Conservation (phyloP, 2,329 filamentous ascomycete species). For the Ascochyta clinopodiicola region DNA sequence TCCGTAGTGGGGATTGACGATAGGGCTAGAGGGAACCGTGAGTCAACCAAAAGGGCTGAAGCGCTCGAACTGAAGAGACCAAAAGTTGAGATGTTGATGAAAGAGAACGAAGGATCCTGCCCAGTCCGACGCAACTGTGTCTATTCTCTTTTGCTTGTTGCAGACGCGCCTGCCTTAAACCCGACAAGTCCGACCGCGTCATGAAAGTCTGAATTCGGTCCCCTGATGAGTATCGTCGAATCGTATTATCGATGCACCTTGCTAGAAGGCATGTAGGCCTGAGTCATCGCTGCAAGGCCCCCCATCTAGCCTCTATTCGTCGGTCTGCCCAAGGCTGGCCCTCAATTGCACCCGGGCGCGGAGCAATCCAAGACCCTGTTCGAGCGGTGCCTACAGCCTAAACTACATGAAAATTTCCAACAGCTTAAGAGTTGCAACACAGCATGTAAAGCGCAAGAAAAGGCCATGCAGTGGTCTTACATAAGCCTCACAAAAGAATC, state of each 20-base stretch:
- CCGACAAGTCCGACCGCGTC: slow-evolving; percentile 6
- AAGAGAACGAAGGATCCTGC: neutral
- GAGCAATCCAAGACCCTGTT: neutral
- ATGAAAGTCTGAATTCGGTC: neutral
- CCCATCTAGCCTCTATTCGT: neutral
- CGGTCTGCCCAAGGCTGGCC: no score
- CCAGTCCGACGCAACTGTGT: neutral
- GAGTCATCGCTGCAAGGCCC: slow-evolving; percentile 10
- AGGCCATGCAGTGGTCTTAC: no score
- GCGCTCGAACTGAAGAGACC: neutral
- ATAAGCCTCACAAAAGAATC: no score
- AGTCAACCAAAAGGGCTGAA: slow-evolving; percentile 5
- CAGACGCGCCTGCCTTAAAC: neutral
- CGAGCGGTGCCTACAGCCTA: no score
- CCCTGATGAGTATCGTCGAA: neutral
- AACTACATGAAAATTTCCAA: no score
- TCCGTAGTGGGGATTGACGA: slow-evolving; percentile 14
- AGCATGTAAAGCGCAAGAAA: no score
- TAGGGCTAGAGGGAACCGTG: neutral
- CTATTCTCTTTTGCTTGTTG: neutral
- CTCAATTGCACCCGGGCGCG: neutral
- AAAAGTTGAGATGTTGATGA: neutral
- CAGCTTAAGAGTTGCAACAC: no score
- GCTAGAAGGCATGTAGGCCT: neutral
- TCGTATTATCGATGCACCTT: slow-evolving; percentile 2